These are phyloP conservation scores for Eutrema japonicum DNA, from an alignment of 345 rosid genomes.

Conservation along the genomic window DNA sequence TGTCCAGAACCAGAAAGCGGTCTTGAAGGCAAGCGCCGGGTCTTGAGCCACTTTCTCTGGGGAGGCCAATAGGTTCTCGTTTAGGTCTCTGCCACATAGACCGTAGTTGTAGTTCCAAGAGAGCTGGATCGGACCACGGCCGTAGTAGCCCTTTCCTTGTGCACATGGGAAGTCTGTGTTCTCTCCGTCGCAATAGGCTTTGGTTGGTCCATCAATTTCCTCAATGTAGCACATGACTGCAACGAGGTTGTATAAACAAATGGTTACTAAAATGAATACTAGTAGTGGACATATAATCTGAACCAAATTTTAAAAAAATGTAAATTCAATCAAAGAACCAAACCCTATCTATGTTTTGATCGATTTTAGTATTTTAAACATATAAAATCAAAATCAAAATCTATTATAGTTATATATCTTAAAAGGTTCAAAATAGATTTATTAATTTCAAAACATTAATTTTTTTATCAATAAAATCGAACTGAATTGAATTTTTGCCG, in stretches of 20 bases:
- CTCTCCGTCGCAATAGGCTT: conserved; percentile 48
- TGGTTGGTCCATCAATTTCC: conserved; percentile 55
- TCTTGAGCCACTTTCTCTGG: conserved; percentile 69
- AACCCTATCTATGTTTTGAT: not conserved
- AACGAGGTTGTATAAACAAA: not conserved
- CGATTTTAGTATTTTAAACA: not conserved
- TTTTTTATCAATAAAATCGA: not conserved
- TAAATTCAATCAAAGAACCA: not conserved
- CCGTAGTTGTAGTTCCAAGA: conserved; percentile 71
- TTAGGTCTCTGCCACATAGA: conserved; percentile 51
- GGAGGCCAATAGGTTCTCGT: conserved; percentile 51
- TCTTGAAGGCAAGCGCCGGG: conserved; percentile 59
- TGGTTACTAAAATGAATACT: conserved; percentile 10
- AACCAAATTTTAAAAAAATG: not conserved
- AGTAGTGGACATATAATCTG: not conserved
- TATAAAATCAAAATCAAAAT: not conserved
- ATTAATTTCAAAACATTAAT: too few relatives aligned
- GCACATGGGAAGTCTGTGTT: conserved; percentile 56
- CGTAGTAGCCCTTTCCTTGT: conserved; percentile 55
- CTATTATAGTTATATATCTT: not conserved
- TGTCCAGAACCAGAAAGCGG: conserved; percentile 79
- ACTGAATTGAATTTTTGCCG: not conserved
- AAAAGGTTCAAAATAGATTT: too few relatives aligned
- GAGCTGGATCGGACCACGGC: conserved; percentile 70
- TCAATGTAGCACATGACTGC: conserved; percentile 61